phyloP scores from a whole-genome alignment of 495 filamentous ascomycete genomes.

The Diplogelasinospora grovesii region DNA sequence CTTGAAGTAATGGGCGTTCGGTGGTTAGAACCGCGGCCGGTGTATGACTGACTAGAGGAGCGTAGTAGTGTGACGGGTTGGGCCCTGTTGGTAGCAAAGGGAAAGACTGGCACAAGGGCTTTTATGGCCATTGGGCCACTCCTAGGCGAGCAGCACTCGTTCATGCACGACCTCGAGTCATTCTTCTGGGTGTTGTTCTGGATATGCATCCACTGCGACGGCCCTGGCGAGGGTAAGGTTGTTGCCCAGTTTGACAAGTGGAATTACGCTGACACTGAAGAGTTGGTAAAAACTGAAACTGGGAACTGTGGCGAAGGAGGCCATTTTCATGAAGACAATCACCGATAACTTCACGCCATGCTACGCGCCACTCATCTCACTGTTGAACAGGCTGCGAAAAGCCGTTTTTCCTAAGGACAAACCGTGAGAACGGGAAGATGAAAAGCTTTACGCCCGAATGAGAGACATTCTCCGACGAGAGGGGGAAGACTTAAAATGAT shows the following conservation, averaged over 20 bases:
- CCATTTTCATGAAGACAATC: constrained; percentile 23
- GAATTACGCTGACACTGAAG: constrained; percentile 19
- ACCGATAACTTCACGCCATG: constrained; percentile 28
- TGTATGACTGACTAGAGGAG: too few relatives aligned
- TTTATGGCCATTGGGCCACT: constrained; percentile 41
- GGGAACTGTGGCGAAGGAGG: constrained; percentile 17
- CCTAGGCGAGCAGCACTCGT: constrained; percentile 32
- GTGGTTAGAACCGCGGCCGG: too few relatives aligned
- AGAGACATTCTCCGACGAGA: too few relatives aligned
- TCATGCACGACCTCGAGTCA: constrained; percentile 46
- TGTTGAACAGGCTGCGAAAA: too few relatives aligned
- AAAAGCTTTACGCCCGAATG: too few relatives aligned
- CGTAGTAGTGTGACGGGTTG: too few relatives aligned
- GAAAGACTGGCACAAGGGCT: constrained; percentile 39
- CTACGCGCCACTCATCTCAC: constrained; percentile 1
- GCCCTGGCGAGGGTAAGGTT: constrained; percentile 11
- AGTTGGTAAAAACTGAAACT: constrained; percentile 4
- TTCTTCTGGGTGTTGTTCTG: constrained; percentile 51
- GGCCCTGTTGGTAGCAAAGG: too few relatives aligned
- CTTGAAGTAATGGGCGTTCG: too few relatives aligned
- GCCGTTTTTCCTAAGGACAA: too few relatives aligned
- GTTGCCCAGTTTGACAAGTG: constrained; percentile 16
- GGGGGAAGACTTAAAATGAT: too few relatives aligned
- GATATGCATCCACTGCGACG: constrained; percentile 39
- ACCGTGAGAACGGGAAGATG: too few relatives aligned